Percentiles rank a stretch among this genome's conserved stretches.
Conservation (phyloP, 805 yeast genomes). For the Tetrapisispora phaffii region DNA sequence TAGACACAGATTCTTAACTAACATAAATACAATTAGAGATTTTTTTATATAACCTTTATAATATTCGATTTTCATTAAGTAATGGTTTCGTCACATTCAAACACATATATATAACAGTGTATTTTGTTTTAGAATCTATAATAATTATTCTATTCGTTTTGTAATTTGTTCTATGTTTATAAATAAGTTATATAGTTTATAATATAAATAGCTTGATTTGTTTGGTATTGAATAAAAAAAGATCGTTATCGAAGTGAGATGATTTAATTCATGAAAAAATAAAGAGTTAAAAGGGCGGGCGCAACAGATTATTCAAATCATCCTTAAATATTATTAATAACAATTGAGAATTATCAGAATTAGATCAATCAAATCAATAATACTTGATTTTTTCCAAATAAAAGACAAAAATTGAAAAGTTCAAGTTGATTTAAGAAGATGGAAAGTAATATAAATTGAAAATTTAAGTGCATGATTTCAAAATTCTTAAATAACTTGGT, state of each 20-base stretch:
- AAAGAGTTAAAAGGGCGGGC: constrained; percentile 1
- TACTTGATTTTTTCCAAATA: background rate
- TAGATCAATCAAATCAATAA: background rate
- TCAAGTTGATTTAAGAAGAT: background rate
- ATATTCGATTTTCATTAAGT: too few relatives aligned
- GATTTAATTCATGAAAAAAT: background rate
- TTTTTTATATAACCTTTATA: background rate
- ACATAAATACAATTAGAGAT: background rate
- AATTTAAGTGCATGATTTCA: background rate
- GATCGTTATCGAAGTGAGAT: background rate
- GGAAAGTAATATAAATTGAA: background rate
- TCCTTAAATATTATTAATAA: background rate
- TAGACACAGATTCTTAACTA: background rate
- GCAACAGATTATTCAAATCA: constrained; percentile 1
- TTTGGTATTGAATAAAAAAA: background rate
- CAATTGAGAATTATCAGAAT: background rate
- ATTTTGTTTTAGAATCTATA: background rate
- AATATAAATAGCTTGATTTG: constrained; percentile 1
- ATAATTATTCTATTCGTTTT: background rate
- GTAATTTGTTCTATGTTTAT: constrained; percentile 2
- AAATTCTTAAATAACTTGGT: constrained; percentile 9
- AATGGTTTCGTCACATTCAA: too few relatives aligned
- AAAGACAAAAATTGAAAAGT: background rate
- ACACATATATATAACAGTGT: background rate
- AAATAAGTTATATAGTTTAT: constrained; percentile 1